These are phyloP conservation scores for Raphanus sativus DNA, from an alignment of 345 rosid species.

Conservation along the genomic window DNA sequence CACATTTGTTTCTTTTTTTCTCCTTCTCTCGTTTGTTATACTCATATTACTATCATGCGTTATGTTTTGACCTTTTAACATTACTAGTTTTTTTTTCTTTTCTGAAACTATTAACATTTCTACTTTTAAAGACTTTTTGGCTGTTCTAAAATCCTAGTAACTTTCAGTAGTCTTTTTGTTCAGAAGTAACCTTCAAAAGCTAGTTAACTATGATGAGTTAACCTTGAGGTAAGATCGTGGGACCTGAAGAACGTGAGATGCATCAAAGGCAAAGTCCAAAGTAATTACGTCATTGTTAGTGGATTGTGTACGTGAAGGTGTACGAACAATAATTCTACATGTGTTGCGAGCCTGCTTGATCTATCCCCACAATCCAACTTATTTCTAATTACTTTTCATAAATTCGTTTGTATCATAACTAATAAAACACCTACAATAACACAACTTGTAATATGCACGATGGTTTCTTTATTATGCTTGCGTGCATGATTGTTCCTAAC, in stretches of 20 bases:
- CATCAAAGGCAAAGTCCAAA: constrained; percentile 39
- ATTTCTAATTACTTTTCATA: background rate
- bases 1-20: constrained; percentile 2
- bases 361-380: background rate
- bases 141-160: background rate
- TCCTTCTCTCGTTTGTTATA: constrained; percentile 1
- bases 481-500: background rate
- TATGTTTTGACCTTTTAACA: background rate
- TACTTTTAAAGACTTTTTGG: background rate
- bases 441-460: background rate
- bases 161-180: background rate
- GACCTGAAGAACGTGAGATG: constrained; percentile 21
- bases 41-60: background rate
- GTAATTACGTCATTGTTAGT: constrained; percentile 32
- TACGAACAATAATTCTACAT: constrained; percentile 26
- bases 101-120: background rate
- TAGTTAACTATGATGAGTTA: background rate
- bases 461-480: background rate
- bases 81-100: background rate
- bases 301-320: constrained; percentile 36
- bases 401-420: background rate
- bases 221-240: constrained; percentile 16
- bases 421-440: background rate
- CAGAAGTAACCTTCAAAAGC: background rate
- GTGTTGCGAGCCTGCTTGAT: background rate